These are phyloP conservation scores for Nicotiana obtusifolia DNA, from an alignment of 257 asterid genomes.

Conservation along the genomic window DNA sequence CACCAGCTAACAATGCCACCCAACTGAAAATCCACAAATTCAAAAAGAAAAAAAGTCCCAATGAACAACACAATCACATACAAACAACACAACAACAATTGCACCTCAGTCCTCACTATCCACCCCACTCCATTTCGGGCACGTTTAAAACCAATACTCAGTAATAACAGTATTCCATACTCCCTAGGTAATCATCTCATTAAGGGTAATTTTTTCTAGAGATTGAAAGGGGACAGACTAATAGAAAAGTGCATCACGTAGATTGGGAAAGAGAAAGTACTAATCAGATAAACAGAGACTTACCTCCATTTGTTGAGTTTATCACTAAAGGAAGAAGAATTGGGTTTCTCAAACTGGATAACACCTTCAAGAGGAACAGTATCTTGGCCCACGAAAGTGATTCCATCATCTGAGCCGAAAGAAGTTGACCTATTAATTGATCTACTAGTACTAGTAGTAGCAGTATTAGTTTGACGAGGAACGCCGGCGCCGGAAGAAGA, in stretches of 20 bases:
- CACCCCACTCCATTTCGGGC: background rate
- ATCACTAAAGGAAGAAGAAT: conserved; percentile 22
- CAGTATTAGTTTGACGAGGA: conserved; percentile 31
- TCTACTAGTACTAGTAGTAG: background rate
- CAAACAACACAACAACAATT: background rate
- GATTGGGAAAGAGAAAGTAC: too few relatives aligned
- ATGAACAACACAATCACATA: background rate
- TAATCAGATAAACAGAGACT: background rate
- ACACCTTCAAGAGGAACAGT: conserved; percentile 75
- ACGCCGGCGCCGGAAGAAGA: conserved; percentile 32
- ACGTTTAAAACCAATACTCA: background rate
- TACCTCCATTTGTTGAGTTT: conserved; percentile 69
- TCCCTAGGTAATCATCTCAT: too few relatives aligned
- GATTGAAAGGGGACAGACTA: too few relatives aligned
- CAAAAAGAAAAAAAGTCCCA: background rate
- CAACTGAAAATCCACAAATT: conserved; percentile 34
- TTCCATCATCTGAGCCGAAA: conserved; percentile 15
- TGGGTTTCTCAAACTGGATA: conserved; percentile 74
- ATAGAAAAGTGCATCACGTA: background rate
- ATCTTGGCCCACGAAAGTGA: conserved; percentile 48
- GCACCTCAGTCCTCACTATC: background rate
- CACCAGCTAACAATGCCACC: conserved; percentile 77
- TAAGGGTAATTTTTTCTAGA: too few relatives aligned
- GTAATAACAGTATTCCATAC: background rate
- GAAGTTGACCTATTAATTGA: conserved; percentile 4